Base-by-base conservation (phyloP, 2,329 filamentous ascomycete species). In the Pseudogymnoascus sp. region DNA sequence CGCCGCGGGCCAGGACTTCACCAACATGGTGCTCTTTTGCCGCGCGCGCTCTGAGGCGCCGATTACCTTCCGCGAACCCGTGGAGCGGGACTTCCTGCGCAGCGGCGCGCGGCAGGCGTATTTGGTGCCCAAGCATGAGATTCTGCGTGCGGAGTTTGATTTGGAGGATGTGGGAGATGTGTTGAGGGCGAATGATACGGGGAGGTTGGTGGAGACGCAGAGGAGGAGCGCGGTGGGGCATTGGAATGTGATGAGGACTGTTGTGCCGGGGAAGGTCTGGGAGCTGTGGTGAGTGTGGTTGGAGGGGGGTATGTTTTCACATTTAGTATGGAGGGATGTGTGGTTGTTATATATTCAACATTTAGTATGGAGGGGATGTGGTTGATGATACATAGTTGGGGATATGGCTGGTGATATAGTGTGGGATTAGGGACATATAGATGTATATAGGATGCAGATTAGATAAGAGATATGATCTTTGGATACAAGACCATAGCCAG, bases 11-110 rank as follows among this genome's bases (percentile, higher is more conserved):
- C 76, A 78, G 29, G 90, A 96, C 72, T 97, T 97, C 74, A 91
- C 92, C 73, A 99, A 99, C 78, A 91, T 97, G 83, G 90, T 97
- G 56, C 86, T 97, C 65, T 97, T 97, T 78, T 99, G 95, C 80
- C 59, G 59, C 7, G 59, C 59, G 19, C 13, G 31, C 6, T 37
- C 87, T 84, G 67, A 72, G 29, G 71, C 66, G 17, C 76, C 78
- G 0, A 76, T 92, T 38, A 77, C 72, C 0, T 97, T 97, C 78
- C 83, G 93, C 11, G 71, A 79, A 15, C 84, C 92, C 0, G 78
- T 76, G 0, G 74, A 81, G 6, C 77, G 78, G 1, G 95, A 99
- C 72, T 88, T 84, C 70, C 77, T 96, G 35, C 83, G 83, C 38
- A 96, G 89, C 73, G 79, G 85, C 44, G 86, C 89, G 11, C 80